A percentile compares a stretch with the other conserved stretches of the same genome.
Conservation (phyloP, 2,329 filamentous ascomycete species). For the Hypoxylon sp. region DNA sequence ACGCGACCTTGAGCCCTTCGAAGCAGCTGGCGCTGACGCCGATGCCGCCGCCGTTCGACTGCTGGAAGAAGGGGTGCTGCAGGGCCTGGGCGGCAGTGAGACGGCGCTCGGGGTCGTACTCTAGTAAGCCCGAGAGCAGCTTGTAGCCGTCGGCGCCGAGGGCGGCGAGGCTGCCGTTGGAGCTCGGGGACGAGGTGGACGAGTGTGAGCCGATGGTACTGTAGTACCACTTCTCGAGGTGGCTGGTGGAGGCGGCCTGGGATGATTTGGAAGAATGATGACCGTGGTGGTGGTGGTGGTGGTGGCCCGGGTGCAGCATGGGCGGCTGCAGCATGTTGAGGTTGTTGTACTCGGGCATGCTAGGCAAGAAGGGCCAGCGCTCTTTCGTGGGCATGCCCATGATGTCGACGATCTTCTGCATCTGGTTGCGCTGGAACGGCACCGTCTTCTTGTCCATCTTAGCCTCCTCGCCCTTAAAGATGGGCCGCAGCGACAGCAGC, state of each 20-base stretch:
- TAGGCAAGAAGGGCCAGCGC: slow-evolving; percentile 83
- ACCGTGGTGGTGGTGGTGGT: slow-evolving; percentile 48
- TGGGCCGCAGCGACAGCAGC: slow-evolving; percentile 86
- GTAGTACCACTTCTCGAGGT: slow-evolving; percentile 85
- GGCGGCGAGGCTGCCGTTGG: slow-evolving; percentile 61
- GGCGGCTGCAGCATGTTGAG: slow-evolving; percentile 68
- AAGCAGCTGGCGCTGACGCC: slow-evolving; percentile 87
- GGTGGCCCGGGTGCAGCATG: slow-evolving; percentile 56
- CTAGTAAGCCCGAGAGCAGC: slow-evolving; percentile 82
- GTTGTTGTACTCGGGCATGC: slow-evolving; percentile 88
- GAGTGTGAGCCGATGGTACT: slow-evolving; percentile 72
- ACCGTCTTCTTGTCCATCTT: slow-evolving; percentile 99
- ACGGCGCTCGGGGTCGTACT: slow-evolving; percentile 92
- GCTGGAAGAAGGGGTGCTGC: slow-evolving; percentile 85
- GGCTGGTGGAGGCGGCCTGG: slow-evolving; percentile 52
- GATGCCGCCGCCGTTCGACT: slow-evolving; percentile 60
- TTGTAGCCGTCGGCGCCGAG: slow-evolving; percentile 83
- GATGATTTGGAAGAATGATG: slow-evolving; percentile 48
- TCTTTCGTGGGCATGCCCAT: slow-evolving; percentile 91
- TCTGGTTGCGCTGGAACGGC: slow-evolving; percentile 96
- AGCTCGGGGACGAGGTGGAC: slow-evolving; percentile 59
- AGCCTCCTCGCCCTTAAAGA: slow-evolving; percentile 98
- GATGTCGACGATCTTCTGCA: slow-evolving; percentile 98
- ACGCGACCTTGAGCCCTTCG: slow-evolving; percentile 87
- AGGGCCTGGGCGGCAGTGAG: slow-evolving; percentile 89